These are phyloP conservation scores for Macrolepiota dolichaula DNA, from an alignment of 768 basidiomycete species.

Conservation along the genomic window DNA sequence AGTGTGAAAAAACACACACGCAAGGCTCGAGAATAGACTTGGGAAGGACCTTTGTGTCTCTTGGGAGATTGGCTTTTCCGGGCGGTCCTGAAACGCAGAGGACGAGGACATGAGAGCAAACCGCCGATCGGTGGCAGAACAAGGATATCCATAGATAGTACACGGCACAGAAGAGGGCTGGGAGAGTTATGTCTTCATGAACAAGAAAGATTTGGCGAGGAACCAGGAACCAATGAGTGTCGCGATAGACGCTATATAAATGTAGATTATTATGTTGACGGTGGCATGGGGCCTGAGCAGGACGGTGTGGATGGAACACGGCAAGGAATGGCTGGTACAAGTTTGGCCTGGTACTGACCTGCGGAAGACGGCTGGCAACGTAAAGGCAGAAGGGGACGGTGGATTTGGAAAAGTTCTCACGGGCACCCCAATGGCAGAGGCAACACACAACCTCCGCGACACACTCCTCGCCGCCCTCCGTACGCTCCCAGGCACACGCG, in stretches of 20 bases:
- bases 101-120: too few species aligned
- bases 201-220: background rate
- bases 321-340: background rate
- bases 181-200: background rate
- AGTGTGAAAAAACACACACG: background rate
- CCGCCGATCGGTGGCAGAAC: too few species aligned
- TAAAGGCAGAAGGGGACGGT: background rate
- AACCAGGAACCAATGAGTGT: background rate
- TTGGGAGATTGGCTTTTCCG: background rate
- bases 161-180: too few species aligned
- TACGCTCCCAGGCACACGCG: conserved; percentile 60
- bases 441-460: conserved; percentile 46
- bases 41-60: background rate
- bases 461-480: conserved; percentile 54
- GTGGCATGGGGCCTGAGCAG: background rate
- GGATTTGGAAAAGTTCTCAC: background rate
- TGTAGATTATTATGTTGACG: background rate
- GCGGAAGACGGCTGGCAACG: background rate
- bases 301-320: background rate
- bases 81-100: background rate
- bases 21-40: background rate
- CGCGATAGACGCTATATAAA: background rate
- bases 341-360: background rate
- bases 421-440: conserved; percentile 1
- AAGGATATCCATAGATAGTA: too few species aligned